Percentiles rank a stretch among this genome's conserved stretches.
phyloP scores from a whole-genome alignment of 371 early-diverging fungal species.

The Actinomucor elegans region DNA sequence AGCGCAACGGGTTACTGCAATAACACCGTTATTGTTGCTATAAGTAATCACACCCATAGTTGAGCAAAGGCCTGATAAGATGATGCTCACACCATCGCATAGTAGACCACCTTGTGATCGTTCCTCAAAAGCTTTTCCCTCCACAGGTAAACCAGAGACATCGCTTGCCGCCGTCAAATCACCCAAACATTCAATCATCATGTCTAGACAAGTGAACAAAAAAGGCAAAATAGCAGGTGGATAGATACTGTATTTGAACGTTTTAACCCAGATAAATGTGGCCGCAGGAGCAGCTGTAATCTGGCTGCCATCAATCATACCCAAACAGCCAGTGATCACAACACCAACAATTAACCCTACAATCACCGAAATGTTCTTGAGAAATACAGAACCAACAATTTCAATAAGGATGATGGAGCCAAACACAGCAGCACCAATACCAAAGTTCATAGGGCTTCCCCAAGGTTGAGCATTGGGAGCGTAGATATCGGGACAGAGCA shows the following conservation, averaged over 20 bases:
- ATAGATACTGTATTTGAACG: constrained; percentile 52
- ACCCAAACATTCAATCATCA: constrained; percentile 55
- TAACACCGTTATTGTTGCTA: constrained; percentile 63
- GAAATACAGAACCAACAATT: constrained; percentile 56
- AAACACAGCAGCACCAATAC: constrained; percentile 49
- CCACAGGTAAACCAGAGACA: constrained; percentile 53
- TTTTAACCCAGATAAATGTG: constrained; percentile 59
- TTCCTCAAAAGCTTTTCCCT: constrained; percentile 53
- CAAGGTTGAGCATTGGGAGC: constrained; percentile 56
- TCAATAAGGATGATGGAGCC: constrained; percentile 58
- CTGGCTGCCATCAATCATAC: constrained; percentile 46
- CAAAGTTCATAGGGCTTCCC: constrained; percentile 40
- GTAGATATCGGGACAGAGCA: constrained; percentile 22
- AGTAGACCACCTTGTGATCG: constrained; percentile 60
- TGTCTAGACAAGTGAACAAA: constrained; percentile 47
- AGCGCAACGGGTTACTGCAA: constrained; percentile 61
- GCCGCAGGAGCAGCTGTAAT: constrained; percentile 48
- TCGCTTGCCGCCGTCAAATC: constrained; percentile 64
- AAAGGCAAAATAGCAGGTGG: constrained; percentile 60
- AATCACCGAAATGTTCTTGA: constrained; percentile 57
- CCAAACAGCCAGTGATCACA: constrained; percentile 51
- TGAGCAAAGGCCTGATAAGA: constrained; percentile 49
- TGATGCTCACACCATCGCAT: constrained; percentile 53
- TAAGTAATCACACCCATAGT: constrained; percentile 58
- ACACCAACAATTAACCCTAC: constrained; percentile 55